Evolutionary conservation across 2,329 filamentous ascomycete genomes (phyloP).

Genomic region (Talaromyces sp.): DNA sequence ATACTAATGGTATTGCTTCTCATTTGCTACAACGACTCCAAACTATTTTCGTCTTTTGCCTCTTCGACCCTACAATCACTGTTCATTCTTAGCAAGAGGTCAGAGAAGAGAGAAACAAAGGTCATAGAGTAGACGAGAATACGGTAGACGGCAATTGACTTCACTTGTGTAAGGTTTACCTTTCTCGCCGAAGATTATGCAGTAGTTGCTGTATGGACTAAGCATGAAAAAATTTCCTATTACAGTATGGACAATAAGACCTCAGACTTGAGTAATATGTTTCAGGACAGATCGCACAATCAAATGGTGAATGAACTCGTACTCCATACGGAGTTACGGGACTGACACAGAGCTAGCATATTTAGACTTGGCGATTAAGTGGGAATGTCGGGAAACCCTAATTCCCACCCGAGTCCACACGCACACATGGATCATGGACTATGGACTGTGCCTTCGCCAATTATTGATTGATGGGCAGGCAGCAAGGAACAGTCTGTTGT

Average conservation of each 20-base stretch:
- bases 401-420: conserved; percentile 1
- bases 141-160: background rate
- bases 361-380: conserved; percentile 5
- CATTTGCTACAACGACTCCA: background rate
- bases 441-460: background rate
- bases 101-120: background rate
- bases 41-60: background rate
- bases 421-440: background rate
- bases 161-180: background rate
- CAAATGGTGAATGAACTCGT: background rate
- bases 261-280: background rate
- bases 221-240: background rate
- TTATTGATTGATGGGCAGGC: background rate
- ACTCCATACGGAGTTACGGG: background rate
- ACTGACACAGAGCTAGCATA: conserved; percentile 5
- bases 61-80: background rate
- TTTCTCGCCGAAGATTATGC: background rate
- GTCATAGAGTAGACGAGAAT: background rate
- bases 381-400: background rate
- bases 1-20: background rate
- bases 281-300: conserved; percentile 8
- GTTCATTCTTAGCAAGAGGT: background rate
- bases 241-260: background rate
- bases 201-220: background rate
- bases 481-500: background rate